Conservation (phyloP, 805 yeast genomes). For the Komagataella populi region DNA sequence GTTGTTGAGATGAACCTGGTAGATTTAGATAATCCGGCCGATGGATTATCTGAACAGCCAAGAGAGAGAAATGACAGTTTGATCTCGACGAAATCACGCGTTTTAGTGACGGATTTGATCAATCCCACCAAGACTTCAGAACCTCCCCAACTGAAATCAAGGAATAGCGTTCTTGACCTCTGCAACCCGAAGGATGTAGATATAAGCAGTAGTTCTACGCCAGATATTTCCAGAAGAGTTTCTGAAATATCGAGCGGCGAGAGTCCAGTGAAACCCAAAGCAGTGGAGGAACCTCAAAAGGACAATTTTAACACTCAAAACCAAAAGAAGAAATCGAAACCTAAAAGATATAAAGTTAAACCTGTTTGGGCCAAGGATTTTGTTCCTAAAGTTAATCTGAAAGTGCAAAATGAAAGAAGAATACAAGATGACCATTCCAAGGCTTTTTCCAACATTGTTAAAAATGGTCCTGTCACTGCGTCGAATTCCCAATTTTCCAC, state of each 20-base stretch:
- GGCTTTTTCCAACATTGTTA: background rate
- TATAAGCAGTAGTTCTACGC: constrained; percentile 24
- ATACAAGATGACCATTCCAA: background rate
- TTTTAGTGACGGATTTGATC: background rate
- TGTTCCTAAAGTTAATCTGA: constrained; percentile 26
- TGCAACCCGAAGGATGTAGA: constrained; percentile 34
- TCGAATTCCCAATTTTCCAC: constrained; percentile 21
- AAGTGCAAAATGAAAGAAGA: constrained; percentile 5
- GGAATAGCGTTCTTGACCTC: constrained; percentile 17
- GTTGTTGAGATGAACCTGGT: background rate
- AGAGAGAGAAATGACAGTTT: background rate
- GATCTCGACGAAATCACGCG: background rate
- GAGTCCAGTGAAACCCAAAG: constrained; percentile 2
- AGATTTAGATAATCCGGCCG: background rate
- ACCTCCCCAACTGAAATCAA: background rate
- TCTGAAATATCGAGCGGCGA: constrained; percentile 12
- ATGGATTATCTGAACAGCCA: background rate
- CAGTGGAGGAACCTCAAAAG: background rate
- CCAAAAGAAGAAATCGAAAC: constrained; percentile 22
- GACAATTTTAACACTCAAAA: background rate
- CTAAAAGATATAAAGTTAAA: constrained; percentile 45
- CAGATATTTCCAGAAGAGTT: constrained; percentile 18
- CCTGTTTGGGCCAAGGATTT: constrained; percentile 83
- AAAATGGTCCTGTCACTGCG: background rate
- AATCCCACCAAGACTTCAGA: background rate